Percentiles rank a stretch among this genome's conserved stretches.
Conservation (phyloP, 257 asterid genomes). For the Echium plantagineum region DNA sequence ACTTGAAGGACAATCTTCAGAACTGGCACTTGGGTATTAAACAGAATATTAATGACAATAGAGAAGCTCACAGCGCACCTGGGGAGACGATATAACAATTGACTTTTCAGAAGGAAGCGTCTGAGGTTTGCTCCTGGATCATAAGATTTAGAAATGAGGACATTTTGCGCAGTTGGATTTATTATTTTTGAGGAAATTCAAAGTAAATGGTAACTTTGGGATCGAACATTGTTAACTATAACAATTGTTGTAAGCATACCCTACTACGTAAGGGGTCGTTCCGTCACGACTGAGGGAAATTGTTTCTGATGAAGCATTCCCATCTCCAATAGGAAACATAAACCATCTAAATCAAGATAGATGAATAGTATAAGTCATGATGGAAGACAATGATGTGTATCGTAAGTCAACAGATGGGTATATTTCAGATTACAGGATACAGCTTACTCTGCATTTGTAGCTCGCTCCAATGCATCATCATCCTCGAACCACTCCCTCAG, state of each 20-base stretch:
- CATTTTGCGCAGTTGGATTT: neutral
- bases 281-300: constrained; percentile 66
- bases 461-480: constrained; percentile 86
- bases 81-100: constrained; percentile 43
- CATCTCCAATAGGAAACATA: constrained; percentile 48
- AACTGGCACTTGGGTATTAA: neutral
- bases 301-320: constrained; percentile 42
- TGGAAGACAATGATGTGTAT: too few relatives aligned
- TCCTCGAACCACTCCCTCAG: constrained; percentile 63
- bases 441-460: constrained; percentile 76
- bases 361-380: too few relatives aligned
- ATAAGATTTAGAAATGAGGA: neutral
- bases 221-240: neutral
- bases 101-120: constrained; percentile 46
- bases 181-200: neutral
- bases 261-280: constrained; percentile 46
- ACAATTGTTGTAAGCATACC: constrained; percentile 31
- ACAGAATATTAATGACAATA: neutral
- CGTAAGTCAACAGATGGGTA: neutral
- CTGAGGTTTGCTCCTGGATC: constrained; percentile 46
- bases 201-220: too few relatives aligned
- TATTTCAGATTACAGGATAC: neutral
- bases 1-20: neutral
- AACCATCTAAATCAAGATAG: constrained; percentile 47
- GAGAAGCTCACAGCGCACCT: constrained; percentile 27